Base-by-base conservation (phyloP, 345 rosid species). In the Brassica rapa region DNA sequence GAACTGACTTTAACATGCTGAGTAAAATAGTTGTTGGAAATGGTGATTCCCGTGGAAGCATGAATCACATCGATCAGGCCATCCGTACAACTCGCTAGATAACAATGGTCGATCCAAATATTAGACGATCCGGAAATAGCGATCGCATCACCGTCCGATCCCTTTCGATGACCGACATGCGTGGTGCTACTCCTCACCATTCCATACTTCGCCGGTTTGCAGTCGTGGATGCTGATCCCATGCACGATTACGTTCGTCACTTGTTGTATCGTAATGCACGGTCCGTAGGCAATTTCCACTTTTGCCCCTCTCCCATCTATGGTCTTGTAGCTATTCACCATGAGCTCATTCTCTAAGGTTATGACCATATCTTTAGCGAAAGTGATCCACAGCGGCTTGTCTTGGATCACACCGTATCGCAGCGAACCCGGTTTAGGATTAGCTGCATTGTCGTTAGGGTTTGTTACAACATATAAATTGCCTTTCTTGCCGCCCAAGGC, bases 21-120 rank as follows among this genome's bases (percentile, higher is more conserved):
- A 62, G 91, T 65, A 71, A 94, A 80, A 77, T 89, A 92, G 82
- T 90, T 94, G 84, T 92, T 94, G 9, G 98, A 86, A 74, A 94
- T 84, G 29, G 98, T 94, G 81, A 92, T 74, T 8, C 84, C 86
- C 0, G 96, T 90, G 1, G 98, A 94, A 72, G 91, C 98, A 85
- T 82, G 96, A 35, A 88, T 88, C 66, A 90, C 92, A 81, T 94
- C 98, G 32, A 94, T 84, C 35, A 94, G 88, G 7, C 98, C 98
- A 49, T 94, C 97, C 51, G 85, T 67, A 30, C 88, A 76, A 4
- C 85, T 80, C 24, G 96, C 88, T 33, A 94, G 85, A 3, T 81
- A 90, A 76, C 93, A 91, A 76, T 94, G 98, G 68, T 94, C 98
- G 29, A 94, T 71, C 98, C 97, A 94, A 37, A 94, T 74, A 72